These are phyloP conservation scores for Xylaria sp. DNA, from an alignment of 2,329 filamentous ascomycete genomes.

Conservation along the genomic window DNA sequence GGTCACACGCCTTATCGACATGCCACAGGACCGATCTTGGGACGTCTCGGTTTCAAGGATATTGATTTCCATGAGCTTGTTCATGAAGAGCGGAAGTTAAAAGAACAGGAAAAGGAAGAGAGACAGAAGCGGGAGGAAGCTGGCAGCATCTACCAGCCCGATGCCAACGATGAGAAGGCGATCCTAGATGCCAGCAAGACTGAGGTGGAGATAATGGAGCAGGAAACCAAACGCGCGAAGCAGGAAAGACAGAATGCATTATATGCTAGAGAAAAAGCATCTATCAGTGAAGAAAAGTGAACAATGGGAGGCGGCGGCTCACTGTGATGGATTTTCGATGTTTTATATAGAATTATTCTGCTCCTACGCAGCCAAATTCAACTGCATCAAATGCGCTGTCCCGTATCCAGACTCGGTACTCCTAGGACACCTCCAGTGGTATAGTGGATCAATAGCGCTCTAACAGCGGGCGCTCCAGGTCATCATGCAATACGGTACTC, in stretches of 20 bases:
- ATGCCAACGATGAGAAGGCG: conserved; percentile 2
- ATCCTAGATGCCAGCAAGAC: conserved; percentile 22
- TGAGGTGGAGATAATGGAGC: conserved; percentile 29
- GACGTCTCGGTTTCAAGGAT: conserved; percentile 72
- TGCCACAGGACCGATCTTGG: conserved; percentile 69
- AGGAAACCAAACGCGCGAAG: conserved; percentile 23
- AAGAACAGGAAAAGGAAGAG: conserved; percentile 37
- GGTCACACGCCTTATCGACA: conserved; percentile 76
- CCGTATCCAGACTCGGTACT: not conserved
- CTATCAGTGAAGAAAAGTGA: not conserved
- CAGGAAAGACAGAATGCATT: not conserved
- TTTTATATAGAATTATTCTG: not conserved
- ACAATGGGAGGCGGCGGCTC: not conserved
- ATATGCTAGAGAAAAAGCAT: not conserved
- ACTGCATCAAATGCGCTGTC: not conserved
- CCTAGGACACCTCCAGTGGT: not conserved
- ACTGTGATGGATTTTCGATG: no score
- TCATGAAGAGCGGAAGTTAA: conserved; percentile 30
- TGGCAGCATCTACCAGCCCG: conserved; percentile 17
- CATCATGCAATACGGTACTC: no score
- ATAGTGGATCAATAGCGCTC: not conserved
- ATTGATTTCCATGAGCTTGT: conserved; percentile 54
- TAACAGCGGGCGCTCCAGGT: not conserved
- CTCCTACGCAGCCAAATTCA: not conserved
- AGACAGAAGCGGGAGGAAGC: conserved; percentile 34